Evolutionary conservation across 805 yeast species (phyloP), one percentile per base, ranked within the genome.

Genomic region (Cyberlindnera petersonii): DNA sequence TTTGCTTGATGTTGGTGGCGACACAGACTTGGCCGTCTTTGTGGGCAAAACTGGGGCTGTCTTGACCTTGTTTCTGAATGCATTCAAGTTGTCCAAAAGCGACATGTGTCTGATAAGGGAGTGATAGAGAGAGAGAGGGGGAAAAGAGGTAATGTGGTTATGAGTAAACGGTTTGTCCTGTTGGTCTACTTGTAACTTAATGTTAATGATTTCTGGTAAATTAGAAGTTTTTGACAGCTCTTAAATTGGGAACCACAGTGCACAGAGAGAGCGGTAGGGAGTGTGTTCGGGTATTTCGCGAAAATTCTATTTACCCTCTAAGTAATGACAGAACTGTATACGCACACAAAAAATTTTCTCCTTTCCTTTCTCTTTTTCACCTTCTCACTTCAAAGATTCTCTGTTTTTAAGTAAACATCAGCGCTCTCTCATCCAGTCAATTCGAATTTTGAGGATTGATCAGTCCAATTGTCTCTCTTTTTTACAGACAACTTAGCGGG

Each of bases 21-120:
- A 62, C 20, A 36, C 39, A 3, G 50, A 39, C 28, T 32, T 34
- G 21, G 33, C 33, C n/a, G 45, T 28, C 23, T 28, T 33, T 5
- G 60, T 48, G 2, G 72, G 69, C n/a, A 75, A 61, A 14, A 72
- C 72, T 0, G 83, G 76, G 4, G 82, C 77, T 3, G 74, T 63
- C 52, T 77, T 75, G 47, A 79, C 74, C 42, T 75, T 72, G 54
- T 68, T 77, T 55, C 72, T 75, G 67, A 81, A 80, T 40, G 84
- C 82, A 56, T 75, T 78, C 40, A 81, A 64, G 61, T 81, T 77
- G 43, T 74, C 79, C 42, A 73, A 60, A 26, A 75, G 55, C 8
- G 46, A 42, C 46, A 42, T 42, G 4, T 18, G 21, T 6, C 17
- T 29, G 32, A 17, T 7, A 18, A 15, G 17, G 30, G 19, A n/a